phyloP scores from a whole-genome alignment of 371 early-diverging fungal species.

The Mucor ambiguus region DNA sequence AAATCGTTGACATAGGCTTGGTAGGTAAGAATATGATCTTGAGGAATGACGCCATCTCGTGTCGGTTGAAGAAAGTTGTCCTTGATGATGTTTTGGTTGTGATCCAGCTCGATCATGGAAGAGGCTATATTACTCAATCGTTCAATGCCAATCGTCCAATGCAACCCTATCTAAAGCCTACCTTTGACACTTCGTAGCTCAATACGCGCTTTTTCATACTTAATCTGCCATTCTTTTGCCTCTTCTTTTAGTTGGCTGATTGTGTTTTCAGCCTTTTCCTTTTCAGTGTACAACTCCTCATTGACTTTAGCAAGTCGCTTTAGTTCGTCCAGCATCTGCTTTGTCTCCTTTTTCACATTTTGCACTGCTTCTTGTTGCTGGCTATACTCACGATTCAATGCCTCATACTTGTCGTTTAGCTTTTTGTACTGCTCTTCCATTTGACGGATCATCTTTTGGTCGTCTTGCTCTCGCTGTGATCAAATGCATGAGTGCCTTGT shows the following conservation, averaged over 20 bases:
- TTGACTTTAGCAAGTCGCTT: constrained; percentile 63
- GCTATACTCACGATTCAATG: constrained; percentile 66
- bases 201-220: constrained; percentile 47
- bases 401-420: constrained; percentile 37
- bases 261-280: constrained; percentile 38
- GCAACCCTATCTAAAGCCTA: constrained; percentile 6
- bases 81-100: constrained; percentile 36
- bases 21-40: constrained; percentile 70
- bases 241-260: constrained; percentile 37
- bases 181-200: constrained; percentile 56
- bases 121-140: constrained; percentile 1
- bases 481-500: background rate
- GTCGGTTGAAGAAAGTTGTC: constrained; percentile 48
- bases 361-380: constrained; percentile 64
- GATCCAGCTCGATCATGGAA: constrained; percentile 11
- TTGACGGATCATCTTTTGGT: constrained; percentile 13
- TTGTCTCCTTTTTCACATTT: constrained; percentile 75
- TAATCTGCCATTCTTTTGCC: constrained; percentile 52
- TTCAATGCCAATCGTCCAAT: background rate
- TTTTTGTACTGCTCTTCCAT: constrained; percentile 26
- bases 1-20: constrained; percentile 81
- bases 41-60: constrained; percentile 66
- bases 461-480: constrained; percentile 14
- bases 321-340: constrained; percentile 71
- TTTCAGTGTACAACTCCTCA: constrained; percentile 57